Conservation (phyloP, 208 protist species). For the Vickermania ingenoplastis region DNA sequence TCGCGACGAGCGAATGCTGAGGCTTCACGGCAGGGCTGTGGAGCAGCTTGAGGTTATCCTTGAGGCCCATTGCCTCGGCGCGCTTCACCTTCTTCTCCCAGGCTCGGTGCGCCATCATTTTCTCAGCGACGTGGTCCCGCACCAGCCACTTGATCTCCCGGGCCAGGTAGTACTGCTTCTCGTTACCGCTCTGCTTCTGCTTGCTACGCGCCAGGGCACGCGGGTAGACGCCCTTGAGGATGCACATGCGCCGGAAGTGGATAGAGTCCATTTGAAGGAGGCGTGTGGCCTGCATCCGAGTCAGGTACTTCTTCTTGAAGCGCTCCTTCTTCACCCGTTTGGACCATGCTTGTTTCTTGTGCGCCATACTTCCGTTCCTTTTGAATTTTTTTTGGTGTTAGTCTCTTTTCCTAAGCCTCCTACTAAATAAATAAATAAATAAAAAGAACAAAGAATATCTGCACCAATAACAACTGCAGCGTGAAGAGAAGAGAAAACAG, state of each 20-base stretch:
- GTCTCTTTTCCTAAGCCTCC: too few species aligned
- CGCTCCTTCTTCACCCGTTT: slow-evolving; percentile 87
- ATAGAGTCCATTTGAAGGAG: slow-evolving; percentile 90
- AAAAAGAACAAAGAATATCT: slow-evolving; percentile 12
- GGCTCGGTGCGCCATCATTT: slow-evolving; percentile 91
- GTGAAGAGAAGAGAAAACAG: background rate
- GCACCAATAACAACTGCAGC: background rate
- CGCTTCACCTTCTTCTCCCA: slow-evolving; percentile 92
- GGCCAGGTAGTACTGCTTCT: slow-evolving; percentile 97
- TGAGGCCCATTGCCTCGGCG: slow-evolving; percentile 62
- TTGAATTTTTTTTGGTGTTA: background rate
- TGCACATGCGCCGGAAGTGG: slow-evolving; percentile 95
- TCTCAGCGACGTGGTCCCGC: slow-evolving; percentile 93
- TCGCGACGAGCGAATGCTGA: slow-evolving; percentile 88
- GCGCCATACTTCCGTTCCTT: slow-evolving; percentile 25
- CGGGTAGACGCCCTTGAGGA: slow-evolving; percentile 99
- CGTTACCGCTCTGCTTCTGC: slow-evolving; percentile 89
- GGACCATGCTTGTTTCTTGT: slow-evolving; percentile 81
- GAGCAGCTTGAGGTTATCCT: slow-evolving; percentile 60
- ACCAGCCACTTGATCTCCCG: slow-evolving; percentile 97
- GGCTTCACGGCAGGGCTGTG: slow-evolving; percentile 67
- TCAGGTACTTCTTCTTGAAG: slow-evolving; percentile 91
- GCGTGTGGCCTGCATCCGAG: slow-evolving; percentile 87
- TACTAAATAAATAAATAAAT: slow-evolving; percentile 10
- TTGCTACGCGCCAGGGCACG: slow-evolving; percentile 92